phyloP scores from a whole-genome alignment of 139 green algal genomes.

The Volvox africanus region DNA sequence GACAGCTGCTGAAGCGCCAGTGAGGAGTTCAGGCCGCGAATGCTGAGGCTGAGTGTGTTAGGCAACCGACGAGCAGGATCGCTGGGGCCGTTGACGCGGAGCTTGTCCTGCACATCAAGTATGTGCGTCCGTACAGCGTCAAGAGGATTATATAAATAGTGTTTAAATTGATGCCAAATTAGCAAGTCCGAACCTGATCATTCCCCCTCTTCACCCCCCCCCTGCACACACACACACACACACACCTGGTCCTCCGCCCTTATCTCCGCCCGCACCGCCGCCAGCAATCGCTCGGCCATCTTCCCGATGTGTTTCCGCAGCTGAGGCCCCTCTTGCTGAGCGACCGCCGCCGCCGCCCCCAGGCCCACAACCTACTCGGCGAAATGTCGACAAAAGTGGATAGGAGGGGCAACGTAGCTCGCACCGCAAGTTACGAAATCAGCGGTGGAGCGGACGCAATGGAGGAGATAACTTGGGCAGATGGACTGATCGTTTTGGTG shows the following conservation, averaged over 20 bases:
- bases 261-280: conserved; percentile 44
- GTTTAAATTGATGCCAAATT: too few species aligned
- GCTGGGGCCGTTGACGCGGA: conserved; percentile 75
- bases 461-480: too few species aligned
- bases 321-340: conserved; percentile 50
- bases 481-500: too few species aligned
- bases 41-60: conserved; percentile 87
- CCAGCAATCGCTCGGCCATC: conserved; percentile 64
- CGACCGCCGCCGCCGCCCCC: conserved; percentile 77
- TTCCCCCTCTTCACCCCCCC: too few species aligned
- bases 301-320: conserved; percentile 69
- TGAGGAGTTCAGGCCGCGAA: conserved; percentile 67
- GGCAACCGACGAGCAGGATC: conserved; percentile 66
- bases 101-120: conserved; percentile 12
- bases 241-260: conserved; percentile 27
- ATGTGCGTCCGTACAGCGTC: too few species aligned
- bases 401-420: too few species aligned
- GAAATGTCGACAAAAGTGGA: too few species aligned
- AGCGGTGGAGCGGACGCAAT: too few species aligned
- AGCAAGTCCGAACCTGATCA: too few species aligned
- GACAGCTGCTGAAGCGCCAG: conserved; percentile 58
- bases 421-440: too few species aligned
- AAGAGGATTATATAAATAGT: too few species aligned
- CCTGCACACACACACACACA: too few species aligned
- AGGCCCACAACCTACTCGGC: conserved; percentile 61